These are phyloP conservation scores for Xylariaceae sp. DNA, from an alignment of 2,329 filamentous ascomycete genomes.

Conservation along the genomic window DNA sequence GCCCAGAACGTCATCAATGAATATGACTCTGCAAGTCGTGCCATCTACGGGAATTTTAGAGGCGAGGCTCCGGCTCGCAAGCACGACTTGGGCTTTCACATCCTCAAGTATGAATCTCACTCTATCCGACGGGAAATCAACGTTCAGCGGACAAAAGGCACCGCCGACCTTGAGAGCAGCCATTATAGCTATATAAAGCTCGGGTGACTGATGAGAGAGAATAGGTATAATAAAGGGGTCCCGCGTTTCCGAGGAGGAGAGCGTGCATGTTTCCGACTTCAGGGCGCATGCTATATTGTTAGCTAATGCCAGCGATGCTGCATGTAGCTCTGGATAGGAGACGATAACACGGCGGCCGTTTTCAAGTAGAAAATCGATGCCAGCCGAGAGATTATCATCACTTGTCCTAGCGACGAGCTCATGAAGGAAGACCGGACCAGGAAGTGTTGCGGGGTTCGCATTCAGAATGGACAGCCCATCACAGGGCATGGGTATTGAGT, in stretches of 20 bases:
- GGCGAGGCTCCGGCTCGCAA: constrained; percentile 53
- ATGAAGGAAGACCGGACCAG: constrained; percentile 39
- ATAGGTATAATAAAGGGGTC: constrained; percentile 61
- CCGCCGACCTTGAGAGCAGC: constrained; percentile 75
- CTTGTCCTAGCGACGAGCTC: constrained; percentile 51
- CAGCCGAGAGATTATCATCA: constrained; percentile 35
- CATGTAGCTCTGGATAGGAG: constrained; percentile 60
- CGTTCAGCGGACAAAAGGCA: constrained; percentile 78
- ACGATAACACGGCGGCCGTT: constrained; percentile 43
- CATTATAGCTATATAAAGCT: constrained; percentile 71
- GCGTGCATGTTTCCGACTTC: constrained; percentile 17
- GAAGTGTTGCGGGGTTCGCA: constrained; percentile 43
- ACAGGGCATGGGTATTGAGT: constrained; percentile 4
- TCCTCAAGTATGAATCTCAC: constrained; percentile 77
- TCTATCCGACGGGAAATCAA: constrained; percentile 71
- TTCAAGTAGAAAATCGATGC: constrained; percentile 59
- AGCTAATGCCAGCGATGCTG: constrained; percentile 52
- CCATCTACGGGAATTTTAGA: constrained; percentile 35
- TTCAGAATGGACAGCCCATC: constrained; percentile 52
- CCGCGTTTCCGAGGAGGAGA: neutral
- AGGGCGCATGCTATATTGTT: constrained; percentile 39
- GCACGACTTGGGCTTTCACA: constrained; percentile 61
- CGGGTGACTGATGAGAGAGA: constrained; percentile 68
- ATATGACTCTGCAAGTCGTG: constrained; percentile 32
- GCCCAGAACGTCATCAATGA: constrained; percentile 30